phyloP scores from a whole-genome alignment of 2,329 filamentous ascomycete species.

The Fusarium napiforme region DNA sequence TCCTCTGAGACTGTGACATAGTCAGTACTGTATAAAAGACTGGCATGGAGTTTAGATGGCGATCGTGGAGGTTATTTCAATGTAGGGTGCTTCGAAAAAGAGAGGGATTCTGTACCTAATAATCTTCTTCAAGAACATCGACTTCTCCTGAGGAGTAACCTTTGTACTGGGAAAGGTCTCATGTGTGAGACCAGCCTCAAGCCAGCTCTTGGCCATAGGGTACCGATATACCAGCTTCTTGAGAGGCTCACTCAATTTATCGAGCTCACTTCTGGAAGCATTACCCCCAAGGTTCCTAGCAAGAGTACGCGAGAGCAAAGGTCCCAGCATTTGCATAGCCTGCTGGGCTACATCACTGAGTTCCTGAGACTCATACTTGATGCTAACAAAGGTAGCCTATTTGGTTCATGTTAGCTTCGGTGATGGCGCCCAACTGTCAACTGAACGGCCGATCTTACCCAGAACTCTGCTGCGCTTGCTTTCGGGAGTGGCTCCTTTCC shows the following conservation, averaged over 20 bases:
- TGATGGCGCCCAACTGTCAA: neutral
- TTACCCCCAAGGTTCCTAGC: slow-evolving; percentile 75
- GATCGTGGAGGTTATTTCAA: neutral
- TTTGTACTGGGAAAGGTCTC: slow-evolving; percentile 69
- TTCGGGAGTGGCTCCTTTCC: slow-evolving; percentile 81
- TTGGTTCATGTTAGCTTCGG: neutral
- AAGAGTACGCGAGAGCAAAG: slow-evolving; percentile 67
- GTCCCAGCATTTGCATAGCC: slow-evolving; percentile 70
- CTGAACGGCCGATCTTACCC: slow-evolving; percentile 61
- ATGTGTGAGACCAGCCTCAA: slow-evolving; percentile 68
- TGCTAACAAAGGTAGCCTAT: slow-evolving; percentile 64
- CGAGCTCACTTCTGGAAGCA: slow-evolving; percentile 76
- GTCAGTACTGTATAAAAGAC: neutral
- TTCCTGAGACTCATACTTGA: slow-evolving; percentile 56
- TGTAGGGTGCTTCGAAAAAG: no score
- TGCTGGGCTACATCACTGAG: slow-evolving; percentile 58
- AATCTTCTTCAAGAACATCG: slow-evolving; percentile 73
- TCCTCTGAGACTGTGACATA: slow-evolving; percentile 66
- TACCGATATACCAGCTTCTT: slow-evolving; percentile 73
- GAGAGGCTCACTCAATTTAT: slow-evolving; percentile 75
- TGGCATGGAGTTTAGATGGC: neutral
- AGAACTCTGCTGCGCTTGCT: slow-evolving; percentile 77
- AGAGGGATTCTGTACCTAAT: slow-evolving; percentile 58
- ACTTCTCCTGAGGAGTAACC: slow-evolving; percentile 68
- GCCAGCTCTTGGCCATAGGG: slow-evolving; percentile 67